A percentile compares a stretch with the other conserved stretches of the same genome.
These are phyloP conservation scores for Chenopodium suecicum DNA, from an alignment of 148 eudicot species.

Conservation along the genomic window DNA sequence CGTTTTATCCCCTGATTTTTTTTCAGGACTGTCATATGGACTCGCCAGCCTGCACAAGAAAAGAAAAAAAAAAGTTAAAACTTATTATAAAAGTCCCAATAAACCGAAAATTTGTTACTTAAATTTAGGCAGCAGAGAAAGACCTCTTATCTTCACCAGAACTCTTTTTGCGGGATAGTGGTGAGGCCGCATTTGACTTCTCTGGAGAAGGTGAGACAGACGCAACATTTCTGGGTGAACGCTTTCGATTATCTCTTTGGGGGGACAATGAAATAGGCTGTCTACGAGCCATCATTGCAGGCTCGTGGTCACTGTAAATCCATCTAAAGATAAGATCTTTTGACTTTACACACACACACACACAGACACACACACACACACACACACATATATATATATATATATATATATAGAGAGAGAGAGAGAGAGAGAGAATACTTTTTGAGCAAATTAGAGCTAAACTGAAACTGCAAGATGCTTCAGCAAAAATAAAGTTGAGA, in stretches of 20 bases:
- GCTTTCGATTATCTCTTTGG: constrained; percentile 50
- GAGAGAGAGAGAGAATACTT: not conserved
- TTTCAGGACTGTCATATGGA: constrained; percentile 36
- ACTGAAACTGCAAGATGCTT: not conserved
- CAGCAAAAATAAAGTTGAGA: not conserved
- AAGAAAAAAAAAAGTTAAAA: not conserved
- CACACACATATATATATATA: too few species aligned
- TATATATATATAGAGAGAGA: not conserved
- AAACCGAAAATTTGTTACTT: not conserved
- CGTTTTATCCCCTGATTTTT: constrained; percentile 31
- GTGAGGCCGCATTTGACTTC: constrained; percentile 40
- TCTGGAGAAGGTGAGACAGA: constrained; percentile 49
- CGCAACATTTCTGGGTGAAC: constrained; percentile 31
- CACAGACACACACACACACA: too few species aligned
- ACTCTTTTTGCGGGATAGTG: constrained; percentile 36
- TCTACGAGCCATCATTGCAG: constrained; percentile 29
- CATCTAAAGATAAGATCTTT: not conserved
- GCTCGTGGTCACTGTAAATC: constrained; percentile 37
- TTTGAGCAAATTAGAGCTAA: not conserved
- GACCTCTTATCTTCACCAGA: constrained; percentile 37
- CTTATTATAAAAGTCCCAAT: not conserved
- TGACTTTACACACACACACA: not conserved
- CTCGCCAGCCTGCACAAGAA: constrained; percentile 38
- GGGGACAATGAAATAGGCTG: constrained; percentile 60
- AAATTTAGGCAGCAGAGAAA: not conserved